phyloP scores from a whole-genome alignment of 176 grass and related monocot genomes.

The Thalia dealbata region DNA sequence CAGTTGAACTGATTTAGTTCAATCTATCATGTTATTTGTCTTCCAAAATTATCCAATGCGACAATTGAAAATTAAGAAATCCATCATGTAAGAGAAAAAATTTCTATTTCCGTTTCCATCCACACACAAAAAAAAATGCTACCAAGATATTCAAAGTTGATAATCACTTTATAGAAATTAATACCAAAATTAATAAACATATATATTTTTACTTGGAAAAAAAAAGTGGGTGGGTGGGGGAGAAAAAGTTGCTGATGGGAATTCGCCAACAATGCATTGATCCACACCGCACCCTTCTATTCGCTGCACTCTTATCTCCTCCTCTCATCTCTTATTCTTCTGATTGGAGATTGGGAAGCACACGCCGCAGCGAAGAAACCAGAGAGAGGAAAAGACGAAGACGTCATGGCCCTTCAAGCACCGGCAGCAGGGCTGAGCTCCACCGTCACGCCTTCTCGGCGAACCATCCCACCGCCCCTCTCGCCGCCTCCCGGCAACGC shows the following conservation, averaged over 20 bases:
- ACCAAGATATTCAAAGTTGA: no score
- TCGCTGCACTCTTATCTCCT: background rate
- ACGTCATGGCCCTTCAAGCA: conserved; percentile 43
- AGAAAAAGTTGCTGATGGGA: background rate
- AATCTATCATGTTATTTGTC: no score
- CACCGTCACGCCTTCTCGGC: background rate
- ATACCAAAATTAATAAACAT: no score
- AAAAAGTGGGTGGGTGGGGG: background rate
- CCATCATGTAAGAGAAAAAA: no score
- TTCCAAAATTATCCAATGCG: no score
- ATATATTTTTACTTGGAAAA: background rate
- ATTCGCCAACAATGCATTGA: background rate
- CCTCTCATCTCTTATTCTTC: no score
- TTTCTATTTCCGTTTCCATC: no score
- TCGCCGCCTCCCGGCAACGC: background rate
- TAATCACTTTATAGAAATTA: no score
- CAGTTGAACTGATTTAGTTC: no score
- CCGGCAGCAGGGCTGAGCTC: conserved; percentile 12
- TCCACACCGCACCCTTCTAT: background rate
- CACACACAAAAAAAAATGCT: no score
- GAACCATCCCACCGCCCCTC: conserved; percentile 4
- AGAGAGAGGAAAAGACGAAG: background rate
- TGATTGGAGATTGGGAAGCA: no score
- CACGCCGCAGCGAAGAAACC: background rate
- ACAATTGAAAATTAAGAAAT: no score